These are phyloP conservation scores for Mycena crocata DNA, from an alignment of 768 basidiomycete species.

Conservation along the genomic window DNA sequence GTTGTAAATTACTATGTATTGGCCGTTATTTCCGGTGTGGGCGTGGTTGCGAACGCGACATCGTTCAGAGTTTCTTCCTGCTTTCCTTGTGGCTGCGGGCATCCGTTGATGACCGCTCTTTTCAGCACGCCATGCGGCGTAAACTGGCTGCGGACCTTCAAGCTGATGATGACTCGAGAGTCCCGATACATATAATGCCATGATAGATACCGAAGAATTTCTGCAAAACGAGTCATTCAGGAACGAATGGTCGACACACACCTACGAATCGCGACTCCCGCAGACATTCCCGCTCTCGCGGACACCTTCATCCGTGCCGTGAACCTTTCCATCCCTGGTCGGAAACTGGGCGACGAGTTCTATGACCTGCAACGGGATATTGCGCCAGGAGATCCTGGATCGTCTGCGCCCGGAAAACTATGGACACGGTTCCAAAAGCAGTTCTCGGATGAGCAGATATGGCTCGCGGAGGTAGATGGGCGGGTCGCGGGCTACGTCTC, in stretches of 20 bases:
- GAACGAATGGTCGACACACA: background rate
- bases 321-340: conserved; percentile 19
- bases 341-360: conserved; percentile 21
- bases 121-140: no score
- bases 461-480: conserved; percentile 21
- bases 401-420: conserved; percentile 10
- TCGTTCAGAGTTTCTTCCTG: no score
- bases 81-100: no score
- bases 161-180: no score
- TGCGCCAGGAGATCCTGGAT: conserved; percentile 14
- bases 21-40: no score
- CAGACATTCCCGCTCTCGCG: conserved; percentile 19
- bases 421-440: conserved; percentile 13
- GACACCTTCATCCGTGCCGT: conserved; percentile 13
- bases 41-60: no score
- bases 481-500: conserved; percentile 15
- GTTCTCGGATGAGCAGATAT: conserved; percentile 11
- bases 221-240: no score
- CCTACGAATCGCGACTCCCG: conserved; percentile 7
- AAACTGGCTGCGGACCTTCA: no score
- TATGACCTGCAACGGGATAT: conserved; percentile 17
- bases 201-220: no score
- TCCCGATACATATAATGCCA: no score
- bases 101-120: no score
- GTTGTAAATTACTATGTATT: conserved; percentile 26